phyloP scores from a whole-genome alignment of 2,329 filamentous ascomycete species.

The Harringtonia lauricola region DNA sequence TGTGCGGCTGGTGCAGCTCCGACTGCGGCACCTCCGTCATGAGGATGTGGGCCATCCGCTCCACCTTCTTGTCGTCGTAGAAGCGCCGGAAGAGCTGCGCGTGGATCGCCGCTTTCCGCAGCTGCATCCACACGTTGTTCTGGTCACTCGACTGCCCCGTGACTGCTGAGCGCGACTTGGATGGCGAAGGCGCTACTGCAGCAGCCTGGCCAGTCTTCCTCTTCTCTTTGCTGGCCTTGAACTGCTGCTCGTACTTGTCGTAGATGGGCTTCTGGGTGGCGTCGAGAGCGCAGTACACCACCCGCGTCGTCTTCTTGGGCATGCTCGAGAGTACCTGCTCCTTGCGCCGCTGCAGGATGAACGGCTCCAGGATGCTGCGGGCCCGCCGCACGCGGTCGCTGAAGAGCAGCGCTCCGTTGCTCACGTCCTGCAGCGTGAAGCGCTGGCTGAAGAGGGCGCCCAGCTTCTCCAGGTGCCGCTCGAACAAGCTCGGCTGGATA shows the following conservation, averaged over 20 bases:
- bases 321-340: conserved; percentile 79
- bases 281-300: conserved; percentile 75
- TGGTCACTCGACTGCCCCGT: conserved; percentile 37
- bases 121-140: conserved; percentile 74
- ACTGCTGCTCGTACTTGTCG: conserved; percentile 48
- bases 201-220: conserved; percentile 23
- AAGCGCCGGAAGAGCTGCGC: conserved; percentile 75
- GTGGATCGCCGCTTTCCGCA: conserved; percentile 87
- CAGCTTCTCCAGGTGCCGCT: conserved; percentile 65
- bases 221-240: conserved; percentile 46
- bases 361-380: conserved; percentile 85
- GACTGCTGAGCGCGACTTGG: conserved; percentile 19
- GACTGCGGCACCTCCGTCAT: conserved; percentile 54
- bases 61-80: conserved; percentile 64
- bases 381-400: conserved; percentile 78
- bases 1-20: conserved; percentile 40
- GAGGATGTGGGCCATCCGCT: conserved; percentile 61
- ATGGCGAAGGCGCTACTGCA: not conserved
- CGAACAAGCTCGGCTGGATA: conserved; percentile 79
- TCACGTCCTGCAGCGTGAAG: conserved; percentile 68
- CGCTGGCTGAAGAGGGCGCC: conserved; percentile 85
- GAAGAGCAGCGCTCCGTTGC: conserved; percentile 75
- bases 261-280: conserved; percentile 64
- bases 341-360: conserved; percentile 90
- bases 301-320: conserved; percentile 64